These are phyloP conservation scores for Phyllosticta citrichinensis DNA, from an alignment of 2,329 filamentous ascomycete species.

Conservation along the genomic window DNA sequence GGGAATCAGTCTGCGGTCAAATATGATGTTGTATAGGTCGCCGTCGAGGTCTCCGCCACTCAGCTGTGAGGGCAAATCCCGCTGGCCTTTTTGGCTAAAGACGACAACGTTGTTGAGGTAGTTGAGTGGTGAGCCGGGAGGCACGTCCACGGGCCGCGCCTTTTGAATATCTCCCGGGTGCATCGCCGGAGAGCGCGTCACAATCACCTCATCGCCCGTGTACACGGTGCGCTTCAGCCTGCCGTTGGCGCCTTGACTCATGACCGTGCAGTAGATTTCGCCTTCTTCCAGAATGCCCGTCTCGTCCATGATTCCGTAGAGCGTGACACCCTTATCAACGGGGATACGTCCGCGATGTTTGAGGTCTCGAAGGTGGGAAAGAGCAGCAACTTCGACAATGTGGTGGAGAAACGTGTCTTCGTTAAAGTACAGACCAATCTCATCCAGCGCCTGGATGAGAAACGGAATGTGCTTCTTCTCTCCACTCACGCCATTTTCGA, in stretches of 20 bases:
- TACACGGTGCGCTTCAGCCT: constrained; percentile 13
- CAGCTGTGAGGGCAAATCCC: constrained; percentile 69
- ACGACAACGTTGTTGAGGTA: constrained; percentile 63
- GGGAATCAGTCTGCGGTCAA: constrained; percentile 47
- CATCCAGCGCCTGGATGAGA: constrained; percentile 50
- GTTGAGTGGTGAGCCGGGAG: constrained; percentile 49
- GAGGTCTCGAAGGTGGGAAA: constrained; percentile 61
- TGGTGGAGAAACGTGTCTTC: constrained; percentile 60
- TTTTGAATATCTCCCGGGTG: constrained; percentile 73
- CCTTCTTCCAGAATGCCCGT: constrained; percentile 56
- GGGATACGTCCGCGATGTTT: constrained; percentile 73
- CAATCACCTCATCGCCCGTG: constrained; percentile 38
- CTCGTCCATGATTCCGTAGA: constrained; percentile 80
- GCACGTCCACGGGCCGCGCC: constrained; percentile 49
- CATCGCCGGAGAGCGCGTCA: constrained; percentile 72
- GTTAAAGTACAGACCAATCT: constrained; percentile 54
- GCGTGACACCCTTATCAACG: constrained; percentile 58
- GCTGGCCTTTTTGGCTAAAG: constrained; percentile 60
- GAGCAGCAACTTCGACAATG: constrained; percentile 57
- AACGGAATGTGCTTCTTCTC: constrained; percentile 49
- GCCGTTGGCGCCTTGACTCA: constrained; percentile 27
- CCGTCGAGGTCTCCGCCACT: constrained; percentile 79
- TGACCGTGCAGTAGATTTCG: constrained; percentile 57
- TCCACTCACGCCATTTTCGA: constrained; percentile 53
- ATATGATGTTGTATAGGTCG: constrained; percentile 73